These are phyloP conservation scores for Agroathelia rolfsii DNA, from an alignment of 1,284 basidiomycete genomes.

Conservation along the genomic window DNA sequence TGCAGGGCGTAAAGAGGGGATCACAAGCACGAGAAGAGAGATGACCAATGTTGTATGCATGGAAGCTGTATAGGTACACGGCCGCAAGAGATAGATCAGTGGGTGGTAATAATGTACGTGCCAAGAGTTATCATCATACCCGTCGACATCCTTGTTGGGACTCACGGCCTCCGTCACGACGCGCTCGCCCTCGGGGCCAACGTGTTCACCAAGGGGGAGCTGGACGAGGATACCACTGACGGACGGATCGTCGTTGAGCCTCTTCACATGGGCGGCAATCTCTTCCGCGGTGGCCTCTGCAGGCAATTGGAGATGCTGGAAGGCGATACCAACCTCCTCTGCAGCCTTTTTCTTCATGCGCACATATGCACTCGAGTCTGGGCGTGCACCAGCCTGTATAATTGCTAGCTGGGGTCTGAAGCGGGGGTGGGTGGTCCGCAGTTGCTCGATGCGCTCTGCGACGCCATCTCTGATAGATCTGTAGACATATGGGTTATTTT, in stretches of 20 bases:
- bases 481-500: slow-evolving; percentile 7
- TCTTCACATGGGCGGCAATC: slow-evolving; percentile 69
- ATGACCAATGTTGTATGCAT: slow-evolving; percentile 97
- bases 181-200: slow-evolving; percentile 80
- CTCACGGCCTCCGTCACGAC: slow-evolving; percentile 90
- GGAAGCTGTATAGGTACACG: slow-evolving; percentile 81
- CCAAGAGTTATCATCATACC: slow-evolving; percentile 40
- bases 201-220: slow-evolving; percentile 87
- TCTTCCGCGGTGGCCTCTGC: slow-evolving; percentile 68
- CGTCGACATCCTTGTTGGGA: slow-evolving; percentile 95
- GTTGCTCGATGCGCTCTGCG: slow-evolving; percentile 49
- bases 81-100: slow-evolving; percentile 7
- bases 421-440: slow-evolving; percentile 60
- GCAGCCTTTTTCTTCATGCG: slow-evolving; percentile 98
- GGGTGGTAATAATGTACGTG: no score
- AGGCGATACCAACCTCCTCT: slow-evolving; percentile 87
- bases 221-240: slow-evolving; percentile 94
- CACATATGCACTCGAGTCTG: slow-evolving; percentile 89
- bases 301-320: slow-evolving; percentile 73
- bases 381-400: slow-evolving; percentile 87
- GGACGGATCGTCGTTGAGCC: slow-evolving; percentile 76
- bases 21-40: slow-evolving; percentile 85
- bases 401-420: slow-evolving; percentile 90
- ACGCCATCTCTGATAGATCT: slow-evolving; percentile 78
- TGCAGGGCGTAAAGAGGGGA: slow-evolving; percentile 92